Conservation (phyloP, 441 rosid species). For the Theobroma grandiflorum region DNA sequence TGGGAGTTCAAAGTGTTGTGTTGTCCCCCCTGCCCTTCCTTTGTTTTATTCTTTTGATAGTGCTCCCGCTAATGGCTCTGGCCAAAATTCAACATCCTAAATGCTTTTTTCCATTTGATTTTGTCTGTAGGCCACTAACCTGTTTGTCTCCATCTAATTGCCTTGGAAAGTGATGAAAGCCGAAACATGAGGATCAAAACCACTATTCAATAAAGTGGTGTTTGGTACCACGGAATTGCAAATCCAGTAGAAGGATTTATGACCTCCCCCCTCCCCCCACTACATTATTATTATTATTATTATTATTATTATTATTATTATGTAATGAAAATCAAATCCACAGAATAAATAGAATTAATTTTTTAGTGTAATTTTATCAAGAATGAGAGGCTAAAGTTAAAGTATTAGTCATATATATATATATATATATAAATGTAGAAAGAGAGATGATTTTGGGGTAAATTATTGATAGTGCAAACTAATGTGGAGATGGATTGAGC, state of each 20-base stretch:
- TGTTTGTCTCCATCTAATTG: conserved; percentile 38
- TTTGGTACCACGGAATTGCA: conserved; percentile 36
- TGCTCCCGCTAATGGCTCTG: conserved; percentile 42
- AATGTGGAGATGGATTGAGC: conserved; percentile 12
- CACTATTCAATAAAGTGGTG: conserved; percentile 27
- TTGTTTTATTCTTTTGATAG: conserved; percentile 20
- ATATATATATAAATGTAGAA: no score
- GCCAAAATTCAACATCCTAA: conserved; percentile 27
- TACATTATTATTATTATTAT: no score
- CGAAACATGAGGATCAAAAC: conserved; percentile 37
- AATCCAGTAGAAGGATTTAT: not conserved
- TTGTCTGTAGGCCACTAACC: conserved; percentile 46
- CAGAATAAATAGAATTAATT: no score
- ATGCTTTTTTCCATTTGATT: conserved; percentile 28
- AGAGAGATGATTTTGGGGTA: no score
- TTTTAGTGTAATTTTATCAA: no score
- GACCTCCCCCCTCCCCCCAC: no score
- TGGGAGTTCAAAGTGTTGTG: conserved; percentile 33
- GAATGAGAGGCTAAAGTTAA: no score
- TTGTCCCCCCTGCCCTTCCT: not conserved
- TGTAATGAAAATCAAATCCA: no score
- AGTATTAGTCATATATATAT: no score
- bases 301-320: no score
- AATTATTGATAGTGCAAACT: not conserved
- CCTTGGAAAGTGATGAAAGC: conserved; percentile 34